Evolutionary conservation across 352 stramenopile species (phyloP), one percentile per base, ranked within the genome.

Genomic region (Elongisporangium anandrum): DNA sequence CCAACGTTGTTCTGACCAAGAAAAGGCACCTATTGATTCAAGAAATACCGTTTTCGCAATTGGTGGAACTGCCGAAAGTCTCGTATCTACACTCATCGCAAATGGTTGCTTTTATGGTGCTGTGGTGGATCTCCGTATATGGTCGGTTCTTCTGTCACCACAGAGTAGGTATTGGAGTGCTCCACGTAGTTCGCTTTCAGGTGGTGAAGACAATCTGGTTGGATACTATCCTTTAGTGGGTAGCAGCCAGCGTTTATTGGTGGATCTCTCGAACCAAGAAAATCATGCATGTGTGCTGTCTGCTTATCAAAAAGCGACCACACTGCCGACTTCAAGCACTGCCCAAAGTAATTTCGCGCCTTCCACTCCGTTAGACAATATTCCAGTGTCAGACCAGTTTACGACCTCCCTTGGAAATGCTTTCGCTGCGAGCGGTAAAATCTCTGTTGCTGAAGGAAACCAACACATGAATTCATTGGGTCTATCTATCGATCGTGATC

Each of bases 221-320:
- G 82, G 77, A 12, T 94, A 95, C 52, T 90, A 88, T 41, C 85
- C 84, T 8, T 59, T 95, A n/a, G 79, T 85, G 34, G 79, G 86
- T 2, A 59, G 78, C n/a, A 74, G 70, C 0, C 76, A 86, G 57
- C 72, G 82, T 10, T 63, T 94, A 17, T 52, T 95, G 38, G 61
- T 92, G 54, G 86, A 95, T 64, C 21, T 77, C 15, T 90, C 82
- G 3, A 75, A 74, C 22, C 64, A 88, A 39, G 80, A 88, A 45
- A 93, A 93, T 26, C 86, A 95, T 49, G 84, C 84, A 10, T 86
- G 68, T 3, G 70, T 88, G 23, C 82, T 79, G 21, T 63, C 83
- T 59, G 72, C 63, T 48, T 86, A 73, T 54, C 68, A 72, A 53
- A 41, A 41, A 41, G 29, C 9, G 5, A 15, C 9, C 2, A 15